These are phyloP conservation scores for Juglanconis sp. DNA, from an alignment of 2,329 filamentous ascomycete genomes.

Conservation along the genomic window DNA sequence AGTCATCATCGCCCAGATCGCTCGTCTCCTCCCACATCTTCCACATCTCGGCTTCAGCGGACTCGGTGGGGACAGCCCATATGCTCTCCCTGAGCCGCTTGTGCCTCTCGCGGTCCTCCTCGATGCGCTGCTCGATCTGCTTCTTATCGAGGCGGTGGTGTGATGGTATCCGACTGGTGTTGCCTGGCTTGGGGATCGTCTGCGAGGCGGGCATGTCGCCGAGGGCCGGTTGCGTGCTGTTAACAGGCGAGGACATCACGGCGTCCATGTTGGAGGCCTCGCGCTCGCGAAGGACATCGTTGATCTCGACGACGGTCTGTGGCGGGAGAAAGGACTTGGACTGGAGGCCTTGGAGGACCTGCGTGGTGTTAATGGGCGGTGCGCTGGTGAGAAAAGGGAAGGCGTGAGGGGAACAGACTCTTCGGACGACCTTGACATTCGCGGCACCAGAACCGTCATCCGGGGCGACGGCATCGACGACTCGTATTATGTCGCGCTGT, in stretches of 20 bases:
- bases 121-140: conserved; percentile 92
- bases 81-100: conserved; percentile 89
- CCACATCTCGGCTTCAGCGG: conserved; percentile 67
- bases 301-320: conserved; percentile 74
- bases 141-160: conserved; percentile 66
- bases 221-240: conserved; percentile 37
- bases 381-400: not conserved
- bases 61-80: conserved; percentile 74
- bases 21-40: conserved; percentile 85
- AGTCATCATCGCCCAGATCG: conserved; percentile 84
- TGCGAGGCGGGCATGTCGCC: conserved; percentile 40
- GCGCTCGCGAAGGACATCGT: conserved; percentile 77
- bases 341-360: conserved; percentile 69
- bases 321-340: conserved; percentile 69
- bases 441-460: conserved; percentile 83
- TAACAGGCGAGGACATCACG: conserved; percentile 47
- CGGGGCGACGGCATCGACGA: conserved; percentile 89
- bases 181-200: conserved; percentile 33
- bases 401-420: conserved; percentile 44
- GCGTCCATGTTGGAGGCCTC: conserved; percentile 62
- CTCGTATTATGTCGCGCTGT: conserved; percentile 83
- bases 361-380: not conserved
- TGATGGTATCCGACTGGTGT: conserved; percentile 26
- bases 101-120: conserved; percentile 93
- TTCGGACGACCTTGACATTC: conserved; percentile 88